Evolutionary conservation across 2,329 filamentous ascomycete genomes (phyloP), one percentile per base, ranked within the genome.

Genomic region (Epichloe coenophiala): DNA sequence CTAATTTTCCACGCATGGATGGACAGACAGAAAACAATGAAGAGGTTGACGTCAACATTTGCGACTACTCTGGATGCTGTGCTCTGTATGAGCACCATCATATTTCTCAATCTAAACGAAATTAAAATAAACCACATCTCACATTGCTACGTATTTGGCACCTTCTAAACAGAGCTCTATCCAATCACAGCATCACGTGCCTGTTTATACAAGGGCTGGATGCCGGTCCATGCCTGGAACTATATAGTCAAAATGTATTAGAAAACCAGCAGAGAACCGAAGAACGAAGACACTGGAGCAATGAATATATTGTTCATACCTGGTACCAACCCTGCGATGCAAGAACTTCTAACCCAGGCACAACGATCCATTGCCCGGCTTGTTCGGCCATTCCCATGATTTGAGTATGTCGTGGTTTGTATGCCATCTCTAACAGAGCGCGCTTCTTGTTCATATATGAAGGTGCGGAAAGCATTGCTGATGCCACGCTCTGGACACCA

Each of bases 371-470:
- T 3, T 84, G 83, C 11, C 63, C 64, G 12, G 78, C 78, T 57
- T 84, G 78, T 59, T 81, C 75, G 2, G 90, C 91, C 63, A 96
- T 71, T 63, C 86, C 77, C 82, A 97, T 96, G 57, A 95, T 68
- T 7, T 84, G 79, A 4, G 93, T 98, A 48, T 86, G 77, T 0
- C 78, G 73, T 19, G 93, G 93, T 67, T 91, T 94, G 68, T 98
- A 98, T 2, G 93, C 91, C 90, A 98, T 95, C 67, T 98, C 93
- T 3, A 97, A 70, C 54, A 97, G 68, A 12, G 93, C 78, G 19
- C 78, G 76, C 27, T 67, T 68, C 5, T 68, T 67, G 23, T 51
- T 52, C 55, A 61, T 63, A 9, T 21, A 23, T 4, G 45, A 53
- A 61, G 67, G 23, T 65, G 66, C 52, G 71, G 68, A 47, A n/a